Evolutionary conservation across 306 rosid species (phyloP), one percentile per base, ranked within the genome.

Genomic region (Cucurbita pepo): DNA sequence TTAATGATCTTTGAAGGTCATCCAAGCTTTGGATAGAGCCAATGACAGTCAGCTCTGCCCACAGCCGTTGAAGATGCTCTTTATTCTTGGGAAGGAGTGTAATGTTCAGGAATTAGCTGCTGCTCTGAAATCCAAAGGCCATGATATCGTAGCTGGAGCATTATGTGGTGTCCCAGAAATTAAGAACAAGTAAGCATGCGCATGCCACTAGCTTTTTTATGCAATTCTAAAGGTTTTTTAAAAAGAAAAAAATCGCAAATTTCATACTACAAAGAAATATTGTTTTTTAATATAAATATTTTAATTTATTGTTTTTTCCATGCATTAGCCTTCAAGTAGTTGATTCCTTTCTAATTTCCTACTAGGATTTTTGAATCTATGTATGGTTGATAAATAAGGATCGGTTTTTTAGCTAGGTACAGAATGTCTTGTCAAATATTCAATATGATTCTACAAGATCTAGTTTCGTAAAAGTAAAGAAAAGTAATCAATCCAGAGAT

Each of bases 41-140:
- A 45, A 56, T 77, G 77, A 79, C 61, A 77, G 77, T 43, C 25
- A n/a, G 48, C 66, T 40, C 80, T 6, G 14, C 15, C 14, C 54
- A 34, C 72, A 58, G 37, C 85, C 59, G 34, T 77, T 82, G 67
- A 77, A 84, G 50, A 77, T 84, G 80, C 84, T 87, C 53, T 82
- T 59, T 79, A 73, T 88, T 58, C 74, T 83, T 16, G 82, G 83
- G 81, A 83, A 83, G 66, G 87, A 79, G 65, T 55, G 77, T 56
- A 84, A 81, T 72, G 22, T 76, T 72, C 55, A 50, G 50, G 71
- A 83, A 56, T 65, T 90, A 79, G 83, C 71, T 43, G 71, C 80
- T 72, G 21, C 76, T 11, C 85, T 90, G 61, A 78, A 86, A 75
- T 71, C 79, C 79, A 81, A 76, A 72, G 88, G 88, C 59, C 83